Evolutionary conservation across 495 filamentous ascomycete species (phyloP).

Genomic region (Aspergillus saccharolyticus): DNA sequence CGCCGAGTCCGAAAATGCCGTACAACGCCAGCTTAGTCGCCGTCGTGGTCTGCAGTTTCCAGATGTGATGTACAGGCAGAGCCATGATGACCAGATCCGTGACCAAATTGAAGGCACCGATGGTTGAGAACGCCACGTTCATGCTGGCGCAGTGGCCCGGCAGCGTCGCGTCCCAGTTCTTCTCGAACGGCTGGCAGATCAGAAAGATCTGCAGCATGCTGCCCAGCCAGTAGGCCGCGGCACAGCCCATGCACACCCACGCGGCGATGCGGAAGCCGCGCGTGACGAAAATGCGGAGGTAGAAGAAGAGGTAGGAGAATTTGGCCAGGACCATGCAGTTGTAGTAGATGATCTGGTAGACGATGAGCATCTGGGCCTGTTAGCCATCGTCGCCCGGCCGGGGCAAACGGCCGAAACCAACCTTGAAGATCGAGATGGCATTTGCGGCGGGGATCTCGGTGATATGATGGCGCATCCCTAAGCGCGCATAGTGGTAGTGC

Average conservation of each 20-base stretch:
- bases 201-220: constrained; percentile 26
- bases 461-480: constrained; percentile 21
- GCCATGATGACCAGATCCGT: constrained; percentile 40
- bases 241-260: constrained; percentile 29
- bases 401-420: background rate
- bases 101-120: constrained; percentile 29
- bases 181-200: constrained; percentile 29
- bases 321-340: constrained; percentile 41
- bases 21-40: constrained; percentile 20
- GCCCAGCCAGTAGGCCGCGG: constrained; percentile 21
- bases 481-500: constrained; percentile 19
- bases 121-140: constrained; percentile 23
- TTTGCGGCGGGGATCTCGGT: constrained; percentile 16
- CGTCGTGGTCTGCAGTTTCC: constrained; percentile 27
- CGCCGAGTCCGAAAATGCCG: constrained; percentile 18
- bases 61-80: constrained; percentile 38
- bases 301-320: constrained; percentile 47
- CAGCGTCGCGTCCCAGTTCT: constrained; percentile 16
- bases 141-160: constrained; percentile 19
- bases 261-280: constrained; percentile 31
- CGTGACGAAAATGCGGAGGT: constrained; percentile 46
- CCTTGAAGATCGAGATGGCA: constrained; percentile 17
- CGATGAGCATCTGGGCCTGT: constrained; percentile 15
- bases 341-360: constrained; percentile 27
- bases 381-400: background rate